These are phyloP conservation scores for Teunomyces panamensis DNA, from an alignment of 805 yeast species.

Conservation along the genomic window DNA sequence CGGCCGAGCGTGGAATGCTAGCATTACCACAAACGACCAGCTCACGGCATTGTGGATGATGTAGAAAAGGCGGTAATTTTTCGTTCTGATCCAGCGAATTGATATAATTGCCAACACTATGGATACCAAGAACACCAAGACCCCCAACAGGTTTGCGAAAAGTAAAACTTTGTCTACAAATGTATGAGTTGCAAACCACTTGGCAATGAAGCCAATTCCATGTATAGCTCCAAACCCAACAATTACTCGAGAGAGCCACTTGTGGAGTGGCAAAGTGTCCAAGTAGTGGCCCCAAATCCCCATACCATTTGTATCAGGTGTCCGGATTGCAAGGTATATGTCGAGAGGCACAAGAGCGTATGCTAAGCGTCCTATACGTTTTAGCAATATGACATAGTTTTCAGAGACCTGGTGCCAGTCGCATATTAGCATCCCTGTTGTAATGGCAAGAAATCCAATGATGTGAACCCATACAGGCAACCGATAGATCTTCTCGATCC, in stretches of 20 bases:
- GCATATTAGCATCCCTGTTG: conserved; percentile 28
- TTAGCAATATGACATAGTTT: conserved; percentile 39
- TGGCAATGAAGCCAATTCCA: conserved; percentile 47
- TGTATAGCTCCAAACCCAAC: conserved; percentile 47
- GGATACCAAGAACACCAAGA: conserved; percentile 37
- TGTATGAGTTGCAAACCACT: conserved; percentile 44
- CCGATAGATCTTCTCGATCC: neutral
- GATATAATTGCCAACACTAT: conserved; percentile 44
- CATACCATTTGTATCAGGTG: conserved; percentile 18
- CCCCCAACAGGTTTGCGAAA: conserved; percentile 51
- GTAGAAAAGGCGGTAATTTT: conserved; percentile 53
- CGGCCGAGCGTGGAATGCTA: conserved; percentile 68
- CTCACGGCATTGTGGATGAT: conserved; percentile 53
- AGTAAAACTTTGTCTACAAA: conserved; percentile 30
- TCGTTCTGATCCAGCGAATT: conserved; percentile 46
- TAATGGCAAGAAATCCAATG: conserved; percentile 29
- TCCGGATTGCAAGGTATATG: conserved; percentile 53
- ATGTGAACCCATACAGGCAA: conserved; percentile 35
- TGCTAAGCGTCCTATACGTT: conserved; percentile 61
- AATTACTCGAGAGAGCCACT: conserved; percentile 66
- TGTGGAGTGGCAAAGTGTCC: conserved; percentile 56
- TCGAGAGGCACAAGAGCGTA: conserved; percentile 59
- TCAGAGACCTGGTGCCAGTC: conserved; percentile 29
- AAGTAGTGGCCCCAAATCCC: conserved; percentile 44
- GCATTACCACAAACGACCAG: conserved; percentile 41